These are phyloP conservation scores for Nicotiana tomentosiformis DNA, from an alignment of 257 asterid genomes.

Conservation along the genomic window DNA sequence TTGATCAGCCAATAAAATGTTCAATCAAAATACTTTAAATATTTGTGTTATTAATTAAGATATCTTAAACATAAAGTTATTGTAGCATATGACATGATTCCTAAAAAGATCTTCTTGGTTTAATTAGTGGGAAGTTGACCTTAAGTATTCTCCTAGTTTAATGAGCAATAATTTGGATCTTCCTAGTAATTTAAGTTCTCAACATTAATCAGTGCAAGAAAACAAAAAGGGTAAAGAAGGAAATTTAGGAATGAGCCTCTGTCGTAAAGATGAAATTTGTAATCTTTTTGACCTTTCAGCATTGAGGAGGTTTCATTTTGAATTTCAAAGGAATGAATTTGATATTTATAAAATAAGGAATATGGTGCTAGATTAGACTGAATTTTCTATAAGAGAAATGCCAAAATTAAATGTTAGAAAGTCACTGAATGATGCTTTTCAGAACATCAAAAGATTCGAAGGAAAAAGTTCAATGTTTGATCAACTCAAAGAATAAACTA, in stretches of 20 bases:
- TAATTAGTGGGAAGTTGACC: conserved; percentile 37
- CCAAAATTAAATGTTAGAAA: neutral
- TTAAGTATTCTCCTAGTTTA: conserved; percentile 3
- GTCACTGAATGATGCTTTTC: neutral
- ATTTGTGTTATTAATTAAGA: neutral
- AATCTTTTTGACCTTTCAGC: neutral
- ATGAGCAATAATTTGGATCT: conserved; percentile 8
- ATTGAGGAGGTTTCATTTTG: neutral
- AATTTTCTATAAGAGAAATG: neutral
- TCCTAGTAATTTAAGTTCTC: neutral
- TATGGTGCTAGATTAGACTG: neutral
- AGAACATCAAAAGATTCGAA: neutral
- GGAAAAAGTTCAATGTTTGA: neutral
- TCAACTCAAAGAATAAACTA: neutral
- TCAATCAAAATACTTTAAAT: neutral
- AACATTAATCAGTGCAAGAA: neutral
- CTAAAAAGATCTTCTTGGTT: conserved; percentile 15
- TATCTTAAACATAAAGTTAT: neutral
- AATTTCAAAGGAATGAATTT: neutral
- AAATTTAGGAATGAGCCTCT: neutral
- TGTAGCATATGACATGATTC: conserved; percentile 20
- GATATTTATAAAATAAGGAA: neutral
- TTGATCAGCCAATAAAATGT: neutral
- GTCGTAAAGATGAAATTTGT: neutral
- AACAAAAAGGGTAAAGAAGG: neutral